phyloP scores from a whole-genome alignment of 805 yeast genomes.

The Candida nitratophila region DNA sequence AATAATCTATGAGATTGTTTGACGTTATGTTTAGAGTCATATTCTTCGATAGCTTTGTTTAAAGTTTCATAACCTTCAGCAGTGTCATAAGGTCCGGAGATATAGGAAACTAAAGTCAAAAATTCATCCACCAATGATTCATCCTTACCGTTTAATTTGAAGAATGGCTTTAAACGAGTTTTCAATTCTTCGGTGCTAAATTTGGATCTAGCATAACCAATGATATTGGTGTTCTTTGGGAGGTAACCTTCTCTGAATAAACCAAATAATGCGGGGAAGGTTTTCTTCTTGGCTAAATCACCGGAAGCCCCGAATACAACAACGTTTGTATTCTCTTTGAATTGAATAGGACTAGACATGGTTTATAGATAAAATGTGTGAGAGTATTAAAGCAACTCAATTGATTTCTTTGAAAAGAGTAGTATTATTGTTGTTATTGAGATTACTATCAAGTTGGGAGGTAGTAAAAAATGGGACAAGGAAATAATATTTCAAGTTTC shows the following conservation, averaged over 20 bases:
- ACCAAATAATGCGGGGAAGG: constrained; percentile 83
- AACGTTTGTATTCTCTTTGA: constrained; percentile 61
- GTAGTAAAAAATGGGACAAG: no score
- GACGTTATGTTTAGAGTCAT: constrained; percentile 45
- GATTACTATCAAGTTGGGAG: no score
- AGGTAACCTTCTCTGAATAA: constrained; percentile 70
- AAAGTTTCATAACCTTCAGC: constrained; percentile 66
- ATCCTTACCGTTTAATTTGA: constrained; percentile 35
- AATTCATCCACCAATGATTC: constrained; percentile 50
- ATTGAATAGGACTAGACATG: constrained; percentile 26
- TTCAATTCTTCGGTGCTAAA: constrained; percentile 61
- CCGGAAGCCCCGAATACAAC: constrained; percentile 95
- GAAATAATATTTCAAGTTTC: no score
- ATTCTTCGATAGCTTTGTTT: constrained; percentile 44
- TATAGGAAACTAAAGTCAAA: constrained; percentile 57
- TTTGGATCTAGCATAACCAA: constrained; percentile 89
- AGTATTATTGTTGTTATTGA: no score
- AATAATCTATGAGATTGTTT: constrained; percentile 68
- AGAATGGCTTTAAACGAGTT: constrained; percentile 54
- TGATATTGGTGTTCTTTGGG: constrained; percentile 61
- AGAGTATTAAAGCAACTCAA: no score
- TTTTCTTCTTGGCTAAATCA: constrained; percentile 91
- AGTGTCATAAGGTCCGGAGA: constrained; percentile 73
- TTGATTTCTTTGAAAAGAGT: no score
- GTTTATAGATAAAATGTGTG: no score